Evolutionary conservation across 2,329 filamentous ascomycete species (phyloP).

Genomic region (Dactylellina leptospora): DNA sequence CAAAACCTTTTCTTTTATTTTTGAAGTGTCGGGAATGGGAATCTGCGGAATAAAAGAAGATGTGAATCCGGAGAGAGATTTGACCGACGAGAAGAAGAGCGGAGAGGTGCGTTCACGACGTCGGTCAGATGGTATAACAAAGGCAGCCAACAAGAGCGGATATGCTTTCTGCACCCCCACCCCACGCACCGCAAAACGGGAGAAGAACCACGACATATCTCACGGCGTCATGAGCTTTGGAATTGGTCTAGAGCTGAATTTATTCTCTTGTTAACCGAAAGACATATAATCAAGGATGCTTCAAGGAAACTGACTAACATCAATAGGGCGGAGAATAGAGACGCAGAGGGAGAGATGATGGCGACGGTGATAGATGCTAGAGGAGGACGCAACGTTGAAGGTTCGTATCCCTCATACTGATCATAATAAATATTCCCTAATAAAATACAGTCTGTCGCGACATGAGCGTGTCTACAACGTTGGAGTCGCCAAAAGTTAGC

Average conservation of each 20-base stretch:
- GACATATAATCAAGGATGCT: too few relatives aligned
- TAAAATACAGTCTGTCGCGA: too few relatives aligned
- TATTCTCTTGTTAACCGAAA: too few relatives aligned
- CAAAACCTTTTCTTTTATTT: constrained; percentile 33
- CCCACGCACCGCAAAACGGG: background rate
- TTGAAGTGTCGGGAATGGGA: constrained; percentile 47
- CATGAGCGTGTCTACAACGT: too few relatives aligned
- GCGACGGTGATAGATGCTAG: too few relatives aligned
- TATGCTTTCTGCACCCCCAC: constrained; percentile 14
- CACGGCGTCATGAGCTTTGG: constrained; percentile 1
- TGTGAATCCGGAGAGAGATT: constrained; percentile 27
- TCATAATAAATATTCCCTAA: too few relatives aligned
- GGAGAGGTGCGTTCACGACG: constrained; percentile 28
- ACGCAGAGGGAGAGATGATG: too few relatives aligned
- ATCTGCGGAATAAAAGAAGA: constrained; percentile 28
- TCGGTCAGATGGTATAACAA: constrained; percentile 42
- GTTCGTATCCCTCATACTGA: too few relatives aligned
- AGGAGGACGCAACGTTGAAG: too few relatives aligned
- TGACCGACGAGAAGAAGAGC: constrained; percentile 35
- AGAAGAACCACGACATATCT: constrained; percentile 33
- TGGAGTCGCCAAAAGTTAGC: too few relatives aligned
- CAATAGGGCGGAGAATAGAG: background rate
- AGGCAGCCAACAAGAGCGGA: constrained; percentile 28
- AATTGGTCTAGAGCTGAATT: background rate
- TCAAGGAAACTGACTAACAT: too few relatives aligned